Base-by-base conservation (phyloP, 2,329 filamentous ascomycete species). In the Pseudogymnoascus sp. region DNA sequence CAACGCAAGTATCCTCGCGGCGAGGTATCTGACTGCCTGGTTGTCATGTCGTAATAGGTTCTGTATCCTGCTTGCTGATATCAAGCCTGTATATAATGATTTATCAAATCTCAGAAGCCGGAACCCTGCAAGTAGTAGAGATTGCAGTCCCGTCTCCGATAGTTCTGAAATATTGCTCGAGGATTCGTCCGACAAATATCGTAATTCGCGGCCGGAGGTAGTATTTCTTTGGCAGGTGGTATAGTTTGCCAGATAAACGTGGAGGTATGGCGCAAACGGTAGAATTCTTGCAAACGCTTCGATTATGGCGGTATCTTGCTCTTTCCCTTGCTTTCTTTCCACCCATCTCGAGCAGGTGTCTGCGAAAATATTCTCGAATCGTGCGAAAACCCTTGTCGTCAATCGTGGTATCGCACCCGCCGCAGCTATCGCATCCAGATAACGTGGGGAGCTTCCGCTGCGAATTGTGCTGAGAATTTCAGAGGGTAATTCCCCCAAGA, bases 331-430 rank as follows among this genome's bases (percentile, higher is more conserved):
- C 13, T 7, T 24, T 24, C n/a, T 21, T 13, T 44, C 77, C 47
- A 88, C 78, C 91, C 91, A 96, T 77, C 88, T 81, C 64, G 91
- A 88, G 74, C 88, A 90, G 58, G 95, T 79, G 74, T 97, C 92
- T 68, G 90, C 84, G 69, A 94, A 90, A 40, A 92, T 76, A 64
- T 81, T 78, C 71, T 89, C 85, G 73, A 92, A 92, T 70, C 88
- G 82, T 66, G 83, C 78, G 70, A 94, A 92, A 71, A 96, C 78
- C 62, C 79, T 78, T 70, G 90, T 84, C 69, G 90, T 93, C 73
- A 85, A 81, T 75, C 79, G 77, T 68, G 89, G 80, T 68, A 84
- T 80, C 70, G 96, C 82, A 62, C 90, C 85, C 63, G 85, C 83
- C 68, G 81, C 77, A 67, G 89, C 83, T 69, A 95, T 78, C 67